Evolutionary conservation across 2,329 filamentous ascomycete species (phyloP).

Genomic region (Fusarium compactum): DNA sequence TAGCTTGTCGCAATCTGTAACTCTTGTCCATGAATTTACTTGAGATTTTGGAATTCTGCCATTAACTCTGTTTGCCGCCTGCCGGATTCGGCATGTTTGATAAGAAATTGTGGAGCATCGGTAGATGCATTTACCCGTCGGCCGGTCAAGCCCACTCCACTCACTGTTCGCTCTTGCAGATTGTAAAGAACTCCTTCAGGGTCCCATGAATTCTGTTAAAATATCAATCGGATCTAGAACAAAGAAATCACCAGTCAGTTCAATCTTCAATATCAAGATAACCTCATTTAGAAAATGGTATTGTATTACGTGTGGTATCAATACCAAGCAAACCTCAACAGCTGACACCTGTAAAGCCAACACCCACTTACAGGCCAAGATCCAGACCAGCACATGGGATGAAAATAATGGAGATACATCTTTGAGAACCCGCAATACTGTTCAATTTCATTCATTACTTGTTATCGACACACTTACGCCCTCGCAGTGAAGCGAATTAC

Average conservation of each 20-base stretch:
- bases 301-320: not conserved
- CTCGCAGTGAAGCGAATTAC: not conserved
- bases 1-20: slow-evolving; percentile 38
- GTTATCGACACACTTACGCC: not conserved
- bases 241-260: not conserved
- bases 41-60: slow-evolving; percentile 56
- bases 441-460: not conserved
- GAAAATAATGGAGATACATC: not conserved
- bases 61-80: slow-evolving; percentile 46
- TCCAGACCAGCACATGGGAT: not conserved
- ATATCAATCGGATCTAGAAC: no score
- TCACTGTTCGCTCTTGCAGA: not conserved
- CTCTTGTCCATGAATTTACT: slow-evolving; percentile 38
- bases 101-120: slow-evolving; percentile 16
- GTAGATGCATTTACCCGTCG: slow-evolving; percentile 29
- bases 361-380: not conserved
- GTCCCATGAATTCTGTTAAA: not conserved
- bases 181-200: not conserved
- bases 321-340: not conserved
- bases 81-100: slow-evolving; percentile 29
- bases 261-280: no score
- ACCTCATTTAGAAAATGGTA: not conserved
- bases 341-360: not conserved
- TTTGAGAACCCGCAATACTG: not conserved
- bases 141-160: not conserved